Evolutionary conservation across 495 filamentous ascomycete genomes (phyloP).

Genomic region (Parachaetomium inaequale): DNA sequence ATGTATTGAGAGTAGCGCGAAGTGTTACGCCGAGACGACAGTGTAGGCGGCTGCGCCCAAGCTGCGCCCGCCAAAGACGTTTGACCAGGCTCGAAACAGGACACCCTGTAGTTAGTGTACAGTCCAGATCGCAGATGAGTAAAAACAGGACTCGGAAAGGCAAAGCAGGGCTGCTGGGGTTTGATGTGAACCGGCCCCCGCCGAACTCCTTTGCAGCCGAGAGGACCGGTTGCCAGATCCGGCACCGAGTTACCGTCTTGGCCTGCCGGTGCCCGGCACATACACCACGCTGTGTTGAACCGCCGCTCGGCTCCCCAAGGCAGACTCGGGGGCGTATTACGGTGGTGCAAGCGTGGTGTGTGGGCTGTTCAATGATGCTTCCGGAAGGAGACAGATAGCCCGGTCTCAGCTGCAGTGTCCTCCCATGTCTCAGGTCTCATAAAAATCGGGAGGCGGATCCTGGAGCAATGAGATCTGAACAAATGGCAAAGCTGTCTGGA

Average conservation of each 20-base stretch:
- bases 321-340: neutral
- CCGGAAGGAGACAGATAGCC: neutral
- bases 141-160: too few species aligned
- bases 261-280: neutral
- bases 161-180: too few species aligned
- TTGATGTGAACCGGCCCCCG: too few species aligned
- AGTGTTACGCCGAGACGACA: neutral
- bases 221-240: constrained; percentile 9
- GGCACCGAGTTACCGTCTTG: constrained; percentile 6
- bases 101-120: too few species aligned
- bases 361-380: neutral
- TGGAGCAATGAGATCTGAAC: neutral
- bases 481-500: neutral
- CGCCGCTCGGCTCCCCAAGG: neutral
- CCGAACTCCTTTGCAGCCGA: neutral
- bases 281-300: neutral
- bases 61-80: neutral
- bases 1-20: neutral
- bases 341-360: neutral
- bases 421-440: neutral
- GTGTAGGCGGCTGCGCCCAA: neutral
- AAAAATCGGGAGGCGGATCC: neutral
- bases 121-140: too few species aligned
- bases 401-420: neutral
- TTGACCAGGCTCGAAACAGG: neutral